These are phyloP conservation scores for Leptodermis oblonga DNA, from an alignment of 257 asterid species.

Conservation along the genomic window DNA sequence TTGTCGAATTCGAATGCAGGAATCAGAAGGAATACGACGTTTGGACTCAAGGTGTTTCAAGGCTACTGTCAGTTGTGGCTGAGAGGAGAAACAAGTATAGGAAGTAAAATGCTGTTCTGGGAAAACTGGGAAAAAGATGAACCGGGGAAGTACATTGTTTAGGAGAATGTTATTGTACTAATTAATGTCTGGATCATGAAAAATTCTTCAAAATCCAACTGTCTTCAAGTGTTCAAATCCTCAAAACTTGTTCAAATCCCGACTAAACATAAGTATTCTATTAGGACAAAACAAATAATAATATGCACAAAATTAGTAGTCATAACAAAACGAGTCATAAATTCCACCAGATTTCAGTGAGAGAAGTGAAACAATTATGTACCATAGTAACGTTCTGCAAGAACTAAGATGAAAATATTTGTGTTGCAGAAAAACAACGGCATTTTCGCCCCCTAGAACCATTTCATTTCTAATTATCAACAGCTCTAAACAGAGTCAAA, in stretches of 20 bases:
- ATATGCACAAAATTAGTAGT: no score
- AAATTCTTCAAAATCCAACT: no score
- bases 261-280: no score
- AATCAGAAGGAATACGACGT: conserved; percentile 43
- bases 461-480: conserved; percentile 25
- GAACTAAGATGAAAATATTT: neutral
- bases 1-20: conserved; percentile 49
- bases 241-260: no score
- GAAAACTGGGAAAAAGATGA: neutral
- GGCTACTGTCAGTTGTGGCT: conserved; percentile 41
- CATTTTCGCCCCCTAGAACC: neutral
- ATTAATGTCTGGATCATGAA: neutral
- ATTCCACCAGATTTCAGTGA: neutral
- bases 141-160: neutral
- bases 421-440: neutral
- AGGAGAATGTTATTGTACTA: neutral
- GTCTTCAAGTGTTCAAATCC: no score
- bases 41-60: conserved; percentile 51
- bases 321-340: no score
- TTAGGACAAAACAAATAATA: no score
- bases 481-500: conserved; percentile 29
- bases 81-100: conserved; percentile 19
- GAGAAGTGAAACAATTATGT: neutral
- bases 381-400: neutral
- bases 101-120: neutral